These are phyloP conservation scores for Xylaria digitata DNA, from an alignment of 2,329 filamentous ascomycete genomes.

Conservation along the genomic window DNA sequence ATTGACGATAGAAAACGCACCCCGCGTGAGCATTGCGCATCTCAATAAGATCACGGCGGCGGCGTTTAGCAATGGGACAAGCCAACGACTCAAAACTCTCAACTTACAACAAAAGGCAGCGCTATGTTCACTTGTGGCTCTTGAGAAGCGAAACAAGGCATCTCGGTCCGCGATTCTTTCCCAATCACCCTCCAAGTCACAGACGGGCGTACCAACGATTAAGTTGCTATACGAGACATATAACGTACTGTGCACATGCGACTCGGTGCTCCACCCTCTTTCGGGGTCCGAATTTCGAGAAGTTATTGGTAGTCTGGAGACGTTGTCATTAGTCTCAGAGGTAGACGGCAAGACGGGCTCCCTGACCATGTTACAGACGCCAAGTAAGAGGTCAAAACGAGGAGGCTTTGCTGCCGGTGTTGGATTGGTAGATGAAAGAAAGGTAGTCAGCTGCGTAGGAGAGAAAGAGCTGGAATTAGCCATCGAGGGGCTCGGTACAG, in stretches of 20 bases:
- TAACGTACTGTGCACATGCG: conserved; percentile 81
- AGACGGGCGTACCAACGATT: conserved; percentile 77
- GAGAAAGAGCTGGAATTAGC: conserved; percentile 81
- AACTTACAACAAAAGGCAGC: conserved; percentile 98
- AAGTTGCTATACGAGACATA: conserved; percentile 89
- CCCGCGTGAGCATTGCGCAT: conserved; percentile 88
- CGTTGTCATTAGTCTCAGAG: conserved; percentile 79
- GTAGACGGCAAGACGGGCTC: conserved; percentile 77
- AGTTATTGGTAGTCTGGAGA: conserved; percentile 89
- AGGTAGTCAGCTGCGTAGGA: conserved; percentile 81
- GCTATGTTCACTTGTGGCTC: conserved; percentile 85
- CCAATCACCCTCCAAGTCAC: conserved; percentile 70
- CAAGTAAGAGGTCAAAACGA: conserved; percentile 75
- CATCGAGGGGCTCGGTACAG: conserved; percentile 70
- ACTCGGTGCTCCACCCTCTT: conserved; percentile 89
- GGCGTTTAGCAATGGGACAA: conserved; percentile 89
- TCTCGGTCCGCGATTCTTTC: conserved; percentile 55
- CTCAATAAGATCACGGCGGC: conserved; percentile 91
- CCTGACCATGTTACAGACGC: conserved; percentile 73
- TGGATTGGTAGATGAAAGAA: conserved; percentile 75
- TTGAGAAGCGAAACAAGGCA: conserved; percentile 79
- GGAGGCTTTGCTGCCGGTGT: conserved; percentile 58
- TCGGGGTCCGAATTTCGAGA: conserved; percentile 94
- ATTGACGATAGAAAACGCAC: conserved; percentile 81
- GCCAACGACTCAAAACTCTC: conserved; percentile 83